Conservation (phyloP, 768 basidiomycete genomes). For the Termitomyces titanicus region DNA sequence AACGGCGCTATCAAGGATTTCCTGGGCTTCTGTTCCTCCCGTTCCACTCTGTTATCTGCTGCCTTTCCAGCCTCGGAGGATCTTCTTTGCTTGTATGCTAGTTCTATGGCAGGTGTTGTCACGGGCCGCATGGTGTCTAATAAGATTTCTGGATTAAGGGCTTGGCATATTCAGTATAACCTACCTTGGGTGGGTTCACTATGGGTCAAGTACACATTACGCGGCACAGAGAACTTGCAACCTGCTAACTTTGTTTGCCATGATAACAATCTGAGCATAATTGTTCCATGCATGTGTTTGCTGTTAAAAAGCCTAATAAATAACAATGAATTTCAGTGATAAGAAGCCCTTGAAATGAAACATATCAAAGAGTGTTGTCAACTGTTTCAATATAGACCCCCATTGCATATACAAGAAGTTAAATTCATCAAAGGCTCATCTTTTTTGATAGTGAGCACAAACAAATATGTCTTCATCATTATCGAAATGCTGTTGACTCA, state of each 20-base stretch:
- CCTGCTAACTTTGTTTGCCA: constrained; percentile 14
- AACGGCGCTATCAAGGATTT: not conserved
- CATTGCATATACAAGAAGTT: not conserved
- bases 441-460: constrained; percentile 3
- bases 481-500: constrained; percentile 2
- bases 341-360: too few relatives aligned
- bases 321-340: too few relatives aligned
- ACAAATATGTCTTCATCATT: not conserved
- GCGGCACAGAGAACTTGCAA: constrained; percentile 20
- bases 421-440: not conserved
- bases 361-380: not conserved
- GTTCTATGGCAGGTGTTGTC: constrained; percentile 16
- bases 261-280: not conserved
- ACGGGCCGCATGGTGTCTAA: constrained; percentile 17
- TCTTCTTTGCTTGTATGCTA: constrained; percentile 25
- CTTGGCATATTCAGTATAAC: constrained; percentile 29
- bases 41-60: too few relatives aligned
- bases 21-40: constrained; percentile 11
- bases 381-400: constrained; percentile 1
- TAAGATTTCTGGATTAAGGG: constrained; percentile 23
- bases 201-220: constrained; percentile 19
- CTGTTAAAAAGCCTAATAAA: not conserved
- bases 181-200: constrained; percentile 17
- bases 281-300: not conserved
- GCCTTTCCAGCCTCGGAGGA: constrained; percentile 23